Evolutionary conservation across 441 rosid genomes (phyloP), one percentile per base, ranked within the genome.

Genomic region (Corymbia calophylla): DNA sequence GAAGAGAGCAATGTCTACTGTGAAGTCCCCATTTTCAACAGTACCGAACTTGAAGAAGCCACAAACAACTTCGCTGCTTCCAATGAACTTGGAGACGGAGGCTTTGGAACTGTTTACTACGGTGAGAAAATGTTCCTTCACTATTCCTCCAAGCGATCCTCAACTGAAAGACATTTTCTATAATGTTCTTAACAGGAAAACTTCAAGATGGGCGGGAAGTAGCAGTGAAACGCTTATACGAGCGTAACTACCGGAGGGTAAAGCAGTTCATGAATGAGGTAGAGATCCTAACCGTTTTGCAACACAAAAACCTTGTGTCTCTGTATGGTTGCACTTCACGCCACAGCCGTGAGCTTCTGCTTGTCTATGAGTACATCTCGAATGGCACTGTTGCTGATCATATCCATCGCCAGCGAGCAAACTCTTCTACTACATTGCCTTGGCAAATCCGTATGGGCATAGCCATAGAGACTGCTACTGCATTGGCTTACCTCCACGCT

Each of bases 311-410:
- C 90, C 94, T 96, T 7, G 97, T 97, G 17, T 91, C 93, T 47
- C 98, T 96, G 68, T 96, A 96, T 49, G 98, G 98, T 9, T 96
- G 97, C 92, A 95, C 98, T 73, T 97, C 99, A 8, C 91, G 92
- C n/a, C 91, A 90, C 68, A 95, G 98, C 94, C 92, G 87, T 21
- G 95, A 95, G 31, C 98, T 96, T 86, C 95, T 97, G 88, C 95
- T 96, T 35, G 98, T 96, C 85, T 97, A 96, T 23, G 98, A 97
- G 93, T 96, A 88, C 88, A 77, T 96, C 81, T 90, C 95, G 14
- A 95, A 95, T 60, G 97, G 97, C 51, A 96, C 99, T 5, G 93
- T 96, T 44, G 96, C 97, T 44, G 97, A 95, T 92, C 99, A 97
- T 91, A 95, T 95, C 86, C 94, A 91, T 16, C 95, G 97, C 5